phyloP scores from a whole-genome alignment of 352 stramenopile genomes.

The Phytophthora crassamura region DNA sequence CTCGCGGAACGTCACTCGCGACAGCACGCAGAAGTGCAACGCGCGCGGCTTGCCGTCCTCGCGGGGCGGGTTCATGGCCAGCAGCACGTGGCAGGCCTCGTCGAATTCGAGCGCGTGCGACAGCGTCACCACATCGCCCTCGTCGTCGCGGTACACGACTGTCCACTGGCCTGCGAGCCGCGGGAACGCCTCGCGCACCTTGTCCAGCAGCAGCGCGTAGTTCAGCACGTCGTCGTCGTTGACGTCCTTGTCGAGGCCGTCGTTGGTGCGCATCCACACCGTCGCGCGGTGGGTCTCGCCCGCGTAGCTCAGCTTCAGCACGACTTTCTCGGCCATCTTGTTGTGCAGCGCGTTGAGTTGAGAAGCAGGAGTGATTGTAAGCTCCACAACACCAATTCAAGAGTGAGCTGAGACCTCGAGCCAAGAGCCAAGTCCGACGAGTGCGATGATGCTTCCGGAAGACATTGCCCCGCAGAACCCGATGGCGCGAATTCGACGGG shows the following conservation, averaged over 20 bases:
- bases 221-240: slow-evolving; percentile 39
- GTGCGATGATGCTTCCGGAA: slow-evolving; percentile 21
- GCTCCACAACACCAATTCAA: slow-evolving; percentile 26
- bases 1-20: slow-evolving; percentile 55
- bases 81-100: slow-evolving; percentile 63
- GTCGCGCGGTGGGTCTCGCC: slow-evolving; percentile 57
- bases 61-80: slow-evolving; percentile 31
- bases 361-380: slow-evolving; percentile 18
- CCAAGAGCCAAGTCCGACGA: not conserved
- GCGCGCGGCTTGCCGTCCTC: slow-evolving; percentile 21
- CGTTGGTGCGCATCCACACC: slow-evolving; percentile 30
- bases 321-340: slow-evolving; percentile 36
- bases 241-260: slow-evolving; percentile 15
- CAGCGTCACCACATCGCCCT: slow-evolving; percentile 73
- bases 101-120: slow-evolving; percentile 55
- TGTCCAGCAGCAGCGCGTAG: slow-evolving; percentile 52
- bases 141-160: slow-evolving; percentile 76
- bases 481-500: not conserved
- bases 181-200: slow-evolving; percentile 49
- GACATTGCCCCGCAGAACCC: not conserved
- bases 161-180: slow-evolving; percentile 40
- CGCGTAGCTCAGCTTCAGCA: slow-evolving; percentile 64
- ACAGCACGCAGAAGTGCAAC: slow-evolving; percentile 71
- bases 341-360: not conserved
- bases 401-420: slow-evolving; percentile 31